These are phyloP conservation scores for Tuctoria greenei DNA, from an alignment of 176 grass and related monocot genomes.

Conservation along the genomic window DNA sequence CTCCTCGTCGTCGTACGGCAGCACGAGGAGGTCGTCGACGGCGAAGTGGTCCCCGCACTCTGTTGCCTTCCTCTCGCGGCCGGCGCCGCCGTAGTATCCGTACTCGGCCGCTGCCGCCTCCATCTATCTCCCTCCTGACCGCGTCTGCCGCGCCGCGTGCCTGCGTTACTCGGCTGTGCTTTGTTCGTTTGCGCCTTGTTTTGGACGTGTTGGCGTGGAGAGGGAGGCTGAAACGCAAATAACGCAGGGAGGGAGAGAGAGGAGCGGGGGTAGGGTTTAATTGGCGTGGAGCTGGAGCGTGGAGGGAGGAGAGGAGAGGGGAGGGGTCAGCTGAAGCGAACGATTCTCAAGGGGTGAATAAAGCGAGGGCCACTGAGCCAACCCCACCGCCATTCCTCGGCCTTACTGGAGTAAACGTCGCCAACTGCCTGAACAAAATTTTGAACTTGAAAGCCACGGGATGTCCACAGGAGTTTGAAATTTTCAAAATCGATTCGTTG, in stretches of 20 bases:
- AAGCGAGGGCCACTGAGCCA: conserved; percentile 44
- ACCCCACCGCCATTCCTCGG: not conserved
- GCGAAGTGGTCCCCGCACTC: conserved; percentile 55
- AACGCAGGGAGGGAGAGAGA: conserved; percentile 29
- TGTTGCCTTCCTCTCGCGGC: conserved; percentile 51
- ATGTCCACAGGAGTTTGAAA: not conserved
- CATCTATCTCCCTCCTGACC: conserved; percentile 9
- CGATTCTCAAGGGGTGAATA: conserved; percentile 72
- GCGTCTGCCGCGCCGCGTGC: not conserved
- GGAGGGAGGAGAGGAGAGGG: conserved; percentile 8
- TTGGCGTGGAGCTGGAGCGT: conserved; percentile 52
- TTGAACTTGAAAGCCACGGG: not conserved
- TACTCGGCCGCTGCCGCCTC: conserved; percentile 41
- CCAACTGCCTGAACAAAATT: conserved; percentile 8
- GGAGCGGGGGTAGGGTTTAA: conserved; percentile 40
- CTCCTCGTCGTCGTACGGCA: conserved; percentile 76
- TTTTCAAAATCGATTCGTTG: not conserved
- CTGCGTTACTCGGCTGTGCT: conserved; percentile 39
- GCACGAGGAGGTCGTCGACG: conserved; percentile 84
- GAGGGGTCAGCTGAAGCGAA: conserved; percentile 46
- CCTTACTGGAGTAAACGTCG: conserved; percentile 31
- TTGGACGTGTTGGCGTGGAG: conserved; percentile 36
- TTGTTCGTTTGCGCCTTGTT: conserved; percentile 33
- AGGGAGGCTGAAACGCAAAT: conserved; percentile 37
- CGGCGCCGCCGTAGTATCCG: conserved; percentile 34